A percentile compares a stretch with the other conserved stretches of the same genome.
Conservation (phyloP, 1,139 yeast species). For the Saccharomyces hybrid region DNA sequence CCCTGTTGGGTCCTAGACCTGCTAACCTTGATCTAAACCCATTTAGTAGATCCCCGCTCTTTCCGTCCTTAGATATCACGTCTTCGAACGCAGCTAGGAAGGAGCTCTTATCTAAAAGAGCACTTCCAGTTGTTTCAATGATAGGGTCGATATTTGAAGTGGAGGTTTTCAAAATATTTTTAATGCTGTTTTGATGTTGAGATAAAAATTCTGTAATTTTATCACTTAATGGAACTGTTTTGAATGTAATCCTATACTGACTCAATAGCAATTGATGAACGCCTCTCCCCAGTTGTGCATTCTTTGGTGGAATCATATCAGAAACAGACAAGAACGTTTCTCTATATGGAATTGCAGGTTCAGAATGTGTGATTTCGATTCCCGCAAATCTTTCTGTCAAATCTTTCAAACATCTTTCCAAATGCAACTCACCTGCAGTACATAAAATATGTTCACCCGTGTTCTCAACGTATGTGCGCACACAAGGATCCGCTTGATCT, state of each 20-base stretch:
- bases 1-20: slow-evolving; percentile 69
- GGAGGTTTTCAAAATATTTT: slow-evolving; percentile 21
- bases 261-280: slow-evolving; percentile 40
- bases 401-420: slow-evolving; percentile 86
- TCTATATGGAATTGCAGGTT: slow-evolving; percentile 91
- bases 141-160: slow-evolving; percentile 12
- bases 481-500: slow-evolving; percentile 88
- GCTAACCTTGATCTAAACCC: slow-evolving; percentile 39
- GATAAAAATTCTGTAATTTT: slow-evolving; percentile 45
- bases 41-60: slow-evolving; percentile 21
- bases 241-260: slow-evolving; percentile 40
- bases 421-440: slow-evolving; percentile 90
- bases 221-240: slow-evolving; percentile 52
- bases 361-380: slow-evolving; percentile 75
- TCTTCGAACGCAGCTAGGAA: slow-evolving; percentile 34
- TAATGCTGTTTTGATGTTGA: slow-evolving; percentile 39
- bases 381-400: slow-evolving; percentile 88
- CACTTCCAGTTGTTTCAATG: slow-evolving; percentile 15
- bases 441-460: slow-evolving; percentile 87
- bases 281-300: slow-evolving; percentile 38
- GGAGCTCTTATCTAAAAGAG: slow-evolving; percentile 19
- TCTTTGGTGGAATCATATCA: slow-evolving; percentile 41
- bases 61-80: slow-evolving; percentile 24
- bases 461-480: slow-evolving; percentile 76
- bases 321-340: slow-evolving; percentile 60